These are phyloP conservation scores for Xylaria flabelliformis DNA, from an alignment of 495 filamentous ascomycete genomes.

Conservation along the genomic window DNA sequence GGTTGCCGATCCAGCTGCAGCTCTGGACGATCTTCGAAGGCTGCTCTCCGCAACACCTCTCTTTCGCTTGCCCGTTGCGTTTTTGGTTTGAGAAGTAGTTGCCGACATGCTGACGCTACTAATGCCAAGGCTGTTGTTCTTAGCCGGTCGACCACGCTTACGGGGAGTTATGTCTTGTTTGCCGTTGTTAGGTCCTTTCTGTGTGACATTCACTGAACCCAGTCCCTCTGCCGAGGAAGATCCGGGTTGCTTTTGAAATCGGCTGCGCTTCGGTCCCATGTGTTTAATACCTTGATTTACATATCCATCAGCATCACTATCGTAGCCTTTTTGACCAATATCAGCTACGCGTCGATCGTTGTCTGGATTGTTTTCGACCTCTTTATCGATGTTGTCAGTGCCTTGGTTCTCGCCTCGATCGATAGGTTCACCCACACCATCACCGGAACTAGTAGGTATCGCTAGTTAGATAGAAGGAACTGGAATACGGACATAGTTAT, in stretches of 20 bases:
- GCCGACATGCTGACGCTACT: too few relatives aligned
- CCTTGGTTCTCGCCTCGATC: background rate
- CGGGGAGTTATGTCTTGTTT: background rate
- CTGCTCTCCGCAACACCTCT: background rate
- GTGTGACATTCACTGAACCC: background rate
- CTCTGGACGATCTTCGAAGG: conserved; percentile 16
- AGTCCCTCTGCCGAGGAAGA: background rate
- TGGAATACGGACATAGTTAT: too few relatives aligned
- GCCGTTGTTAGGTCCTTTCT: background rate
- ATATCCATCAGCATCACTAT: background rate
- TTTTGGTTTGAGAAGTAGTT: background rate
- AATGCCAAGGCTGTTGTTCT: background rate
- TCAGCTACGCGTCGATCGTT: background rate
- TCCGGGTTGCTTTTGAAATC: background rate
- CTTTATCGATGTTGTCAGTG: background rate
- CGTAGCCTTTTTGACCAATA: conserved; percentile 7
- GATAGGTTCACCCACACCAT: background rate
- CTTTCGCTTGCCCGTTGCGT: conserved; percentile 6
- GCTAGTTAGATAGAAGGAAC: background rate
- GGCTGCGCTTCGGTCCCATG: background rate
- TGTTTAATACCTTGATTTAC: background rate
- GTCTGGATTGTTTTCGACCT: background rate
- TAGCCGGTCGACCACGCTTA: conserved; percentile 19
- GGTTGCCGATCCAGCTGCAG: conserved; percentile 8
- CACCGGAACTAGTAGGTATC: background rate